Conservation (phyloP, 2,329 filamentous ascomycete species). For the Sordariomycetes sp. region DNA sequence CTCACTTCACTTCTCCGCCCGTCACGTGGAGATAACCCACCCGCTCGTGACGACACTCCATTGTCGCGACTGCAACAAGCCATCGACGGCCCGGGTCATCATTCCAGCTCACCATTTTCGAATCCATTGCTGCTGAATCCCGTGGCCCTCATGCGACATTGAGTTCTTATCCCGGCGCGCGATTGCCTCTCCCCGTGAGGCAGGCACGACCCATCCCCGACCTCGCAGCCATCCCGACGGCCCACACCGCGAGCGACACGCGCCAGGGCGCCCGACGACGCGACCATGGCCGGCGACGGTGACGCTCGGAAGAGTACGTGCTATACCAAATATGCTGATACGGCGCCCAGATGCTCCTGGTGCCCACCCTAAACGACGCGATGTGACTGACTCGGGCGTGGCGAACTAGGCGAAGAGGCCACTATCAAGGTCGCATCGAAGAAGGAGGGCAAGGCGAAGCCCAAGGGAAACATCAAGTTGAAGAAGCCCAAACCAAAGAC, state of each 20-base stretch:
- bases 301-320: slow-evolving; percentile 5
- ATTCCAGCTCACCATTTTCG: background rate
- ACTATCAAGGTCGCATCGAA: slow-evolving; percentile 55
- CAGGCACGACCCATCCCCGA: background rate
- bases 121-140: background rate
- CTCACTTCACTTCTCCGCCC: background rate
- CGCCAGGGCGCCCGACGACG: background rate
- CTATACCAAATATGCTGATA: background rate
- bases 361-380: too few relatives aligned
- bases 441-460: slow-evolving; percentile 35
- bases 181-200: background rate
- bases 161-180: background rate
- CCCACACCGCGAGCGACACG: background rate
- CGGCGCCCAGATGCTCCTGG: too few relatives aligned
- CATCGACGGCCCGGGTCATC: background rate
- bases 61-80: background rate
- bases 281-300: slow-evolving; percentile 3
- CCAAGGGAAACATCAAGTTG: slow-evolving; percentile 43
- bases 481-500: slow-evolving; percentile 54
- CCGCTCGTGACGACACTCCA: background rate
- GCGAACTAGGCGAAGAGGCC: slow-evolving; percentile 37
- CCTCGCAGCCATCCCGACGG: background rate
- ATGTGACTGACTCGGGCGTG: background rate
- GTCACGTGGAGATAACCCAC: background rate
- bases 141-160: background rate